phyloP scores from a whole-genome alignment of 148 eudicot genomes.

The Rhododendron kiyosumense region DNA sequence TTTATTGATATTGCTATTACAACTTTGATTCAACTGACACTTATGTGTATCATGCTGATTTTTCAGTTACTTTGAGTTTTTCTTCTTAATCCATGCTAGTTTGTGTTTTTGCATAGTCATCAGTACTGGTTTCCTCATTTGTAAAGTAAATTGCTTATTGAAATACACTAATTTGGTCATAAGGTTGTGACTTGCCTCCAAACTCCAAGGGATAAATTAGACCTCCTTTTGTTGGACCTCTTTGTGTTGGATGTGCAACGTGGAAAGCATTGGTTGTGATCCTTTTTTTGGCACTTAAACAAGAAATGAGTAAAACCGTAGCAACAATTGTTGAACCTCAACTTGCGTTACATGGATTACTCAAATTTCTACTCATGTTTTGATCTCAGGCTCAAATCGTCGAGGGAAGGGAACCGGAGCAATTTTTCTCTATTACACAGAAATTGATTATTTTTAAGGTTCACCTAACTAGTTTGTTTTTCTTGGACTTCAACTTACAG shows the following conservation, averaged over 20 bases:
- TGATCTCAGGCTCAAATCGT: conserved; percentile 39
- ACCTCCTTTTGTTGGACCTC: not conserved
- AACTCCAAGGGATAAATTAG: not conserved
- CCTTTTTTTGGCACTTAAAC: not conserved
- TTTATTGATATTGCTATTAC: not conserved
- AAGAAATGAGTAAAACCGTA: not conserved
- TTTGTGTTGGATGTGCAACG: not conserved
- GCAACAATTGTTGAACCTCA: not conserved
- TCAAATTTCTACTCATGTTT: conserved; percentile 7
- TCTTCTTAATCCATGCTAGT: not conserved
- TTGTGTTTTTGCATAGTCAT: not conserved
- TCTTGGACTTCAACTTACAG: not conserved
- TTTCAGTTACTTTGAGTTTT: not conserved
- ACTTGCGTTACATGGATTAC: not conserved
- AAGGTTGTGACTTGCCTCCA: not conserved
- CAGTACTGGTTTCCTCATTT: not conserved
- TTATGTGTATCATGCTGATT: not conserved
- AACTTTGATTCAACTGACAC: conserved; percentile 1
- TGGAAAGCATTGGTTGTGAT: not conserved
- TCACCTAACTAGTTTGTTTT: not conserved
- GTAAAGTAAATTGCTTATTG: not conserved
- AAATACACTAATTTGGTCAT: not conserved
- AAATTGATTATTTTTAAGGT: conserved; percentile 39
- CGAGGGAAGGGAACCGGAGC: conserved; percentile 37
- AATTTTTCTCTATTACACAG: conserved; percentile 34